Percentiles rank a stretch among this genome's conserved stretches.
phyloP scores from a whole-genome alignment of 2,329 filamentous ascomycete species.

The Pseudogymnoascus pannorum region DNA sequence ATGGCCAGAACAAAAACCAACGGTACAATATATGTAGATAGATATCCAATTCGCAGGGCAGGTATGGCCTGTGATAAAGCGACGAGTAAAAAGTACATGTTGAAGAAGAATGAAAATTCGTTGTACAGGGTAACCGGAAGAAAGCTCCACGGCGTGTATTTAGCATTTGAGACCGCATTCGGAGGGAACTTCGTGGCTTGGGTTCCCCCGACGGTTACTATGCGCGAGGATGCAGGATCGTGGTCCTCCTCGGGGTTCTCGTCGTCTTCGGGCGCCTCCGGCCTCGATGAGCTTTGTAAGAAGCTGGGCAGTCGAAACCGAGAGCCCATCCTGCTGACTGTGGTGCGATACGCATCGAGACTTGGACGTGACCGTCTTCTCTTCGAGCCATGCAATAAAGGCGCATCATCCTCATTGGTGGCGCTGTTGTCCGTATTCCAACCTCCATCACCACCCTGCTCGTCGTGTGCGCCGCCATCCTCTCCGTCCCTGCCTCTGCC shows the following conservation, averaged over 20 bases:
- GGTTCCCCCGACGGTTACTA: conserved; percentile 65
- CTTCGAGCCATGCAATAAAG: conserved; percentile 49
- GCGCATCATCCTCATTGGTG: conserved; percentile 59
- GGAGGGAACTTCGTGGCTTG: conserved; percentile 75
- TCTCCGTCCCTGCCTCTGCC: conserved; percentile 48
- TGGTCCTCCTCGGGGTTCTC: conserved; percentile 46
- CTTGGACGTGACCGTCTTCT: conserved; percentile 27
- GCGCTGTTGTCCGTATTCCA: conserved; percentile 54
- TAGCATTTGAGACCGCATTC: conserved; percentile 92
- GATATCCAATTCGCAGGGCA: conserved; percentile 81
- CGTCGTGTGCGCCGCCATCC: conserved; percentile 60
- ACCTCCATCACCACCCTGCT: conserved; percentile 40
- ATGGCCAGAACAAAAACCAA: conserved; percentile 86
- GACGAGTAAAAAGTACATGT: conserved; percentile 96
- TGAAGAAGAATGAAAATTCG: conserved; percentile 99
- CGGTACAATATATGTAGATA: conserved; percentile 89
- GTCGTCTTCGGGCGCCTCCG: conserved; percentile 23
- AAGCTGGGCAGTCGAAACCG: conserved; percentile 61
- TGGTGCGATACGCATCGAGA: conserved; percentile 33
- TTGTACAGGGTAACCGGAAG: conserved; percentile 92
- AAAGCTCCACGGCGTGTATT: conserved; percentile 94
- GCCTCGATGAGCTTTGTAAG: conserved; percentile 39
- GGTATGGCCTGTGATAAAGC: conserved; percentile 91
- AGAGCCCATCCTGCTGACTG: conserved; percentile 42
- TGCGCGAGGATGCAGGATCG: conserved; percentile 64